Evolutionary conservation across 768 basidiomycete species (phyloP).

Genomic region (Trichaptum fuscoviolaceum): DNA sequence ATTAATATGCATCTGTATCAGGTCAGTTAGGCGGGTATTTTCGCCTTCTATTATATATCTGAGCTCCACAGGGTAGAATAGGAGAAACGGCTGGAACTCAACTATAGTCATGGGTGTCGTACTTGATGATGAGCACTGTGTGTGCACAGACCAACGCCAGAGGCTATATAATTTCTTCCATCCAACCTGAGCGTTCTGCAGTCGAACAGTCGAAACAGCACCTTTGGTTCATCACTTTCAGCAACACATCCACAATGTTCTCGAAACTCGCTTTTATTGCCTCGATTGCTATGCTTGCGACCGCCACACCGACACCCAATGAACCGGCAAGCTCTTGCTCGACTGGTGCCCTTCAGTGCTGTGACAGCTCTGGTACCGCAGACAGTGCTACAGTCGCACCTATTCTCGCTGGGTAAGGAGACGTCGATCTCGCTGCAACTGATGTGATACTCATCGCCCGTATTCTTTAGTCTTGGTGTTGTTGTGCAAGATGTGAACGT

Average conservation of each 20-base stretch:
- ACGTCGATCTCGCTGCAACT: not conserved
- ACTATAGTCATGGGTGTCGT: no score
- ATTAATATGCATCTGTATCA: no score
- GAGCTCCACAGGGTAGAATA: no score
- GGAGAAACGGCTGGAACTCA: no score
- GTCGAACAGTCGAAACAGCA: slow-evolving; percentile 1
- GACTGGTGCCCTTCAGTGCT: not conserved
- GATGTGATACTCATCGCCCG: not conserved
- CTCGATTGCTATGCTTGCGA: not conserved
- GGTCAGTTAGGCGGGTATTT: no score
- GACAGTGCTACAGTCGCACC: not conserved
- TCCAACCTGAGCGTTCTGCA: not conserved
- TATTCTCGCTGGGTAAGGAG: not conserved
- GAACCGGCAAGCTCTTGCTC: not conserved
- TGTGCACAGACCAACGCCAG: not conserved
- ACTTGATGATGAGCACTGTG: not conserved
- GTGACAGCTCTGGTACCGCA: not conserved
- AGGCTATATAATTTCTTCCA: not conserved
- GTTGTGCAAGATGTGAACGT: not conserved
- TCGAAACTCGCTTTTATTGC: slow-evolving; percentile 2
- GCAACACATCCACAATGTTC: not conserved
- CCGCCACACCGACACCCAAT: slow-evolving; percentile 1
- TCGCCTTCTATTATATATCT: no score
- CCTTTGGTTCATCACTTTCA: not conserved
- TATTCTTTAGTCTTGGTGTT: not conserved